Conservation (phyloP, 2,329 filamentous ascomycete genomes). For the Colletotrichum melonis region DNA sequence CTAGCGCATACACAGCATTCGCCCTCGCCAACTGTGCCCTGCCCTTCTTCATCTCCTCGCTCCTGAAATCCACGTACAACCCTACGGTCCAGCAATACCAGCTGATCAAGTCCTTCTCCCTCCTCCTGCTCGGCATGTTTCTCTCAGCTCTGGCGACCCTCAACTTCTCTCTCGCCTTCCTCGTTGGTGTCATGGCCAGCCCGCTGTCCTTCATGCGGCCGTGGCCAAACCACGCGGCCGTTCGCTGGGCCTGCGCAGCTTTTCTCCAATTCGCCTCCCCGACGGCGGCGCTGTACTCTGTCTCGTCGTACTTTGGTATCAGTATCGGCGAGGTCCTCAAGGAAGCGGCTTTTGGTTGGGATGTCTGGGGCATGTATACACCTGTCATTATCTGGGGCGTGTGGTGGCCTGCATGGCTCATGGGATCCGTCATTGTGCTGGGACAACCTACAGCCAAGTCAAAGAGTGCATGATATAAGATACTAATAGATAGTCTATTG, state of each 20-base stretch:
- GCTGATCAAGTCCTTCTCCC: slow-evolving; percentile 88
- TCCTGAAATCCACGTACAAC: slow-evolving; percentile 62
- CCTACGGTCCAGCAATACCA: slow-evolving; percentile 77
- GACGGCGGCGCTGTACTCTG: slow-evolving; percentile 63
- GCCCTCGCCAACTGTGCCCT: slow-evolving; percentile 64
- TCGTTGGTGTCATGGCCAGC: slow-evolving; percentile 81
- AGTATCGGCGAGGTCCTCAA: slow-evolving; percentile 70
- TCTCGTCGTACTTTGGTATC: slow-evolving; percentile 53
- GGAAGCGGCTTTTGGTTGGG: slow-evolving; percentile 87
- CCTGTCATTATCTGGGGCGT: slow-evolving; percentile 92
- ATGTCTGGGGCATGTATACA: slow-evolving; percentile 90
- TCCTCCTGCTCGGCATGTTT: slow-evolving; percentile 92
- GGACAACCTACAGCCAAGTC: slow-evolving; percentile 42
- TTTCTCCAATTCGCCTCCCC: slow-evolving; percentile 73
- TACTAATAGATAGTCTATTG: too few relatives aligned
- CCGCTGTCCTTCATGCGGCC: slow-evolving; percentile 82
- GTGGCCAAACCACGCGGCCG: slow-evolving; percentile 50
- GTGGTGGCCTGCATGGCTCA: slow-evolving; percentile 94
- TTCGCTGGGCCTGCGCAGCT: slow-evolving; percentile 56
- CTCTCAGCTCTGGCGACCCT: slow-evolving; percentile 93
- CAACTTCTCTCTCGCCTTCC: slow-evolving; percentile 91
- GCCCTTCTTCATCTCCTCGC: slow-evolving; percentile 65
- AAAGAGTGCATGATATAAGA: neutral
- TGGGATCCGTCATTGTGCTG: slow-evolving; percentile 67
- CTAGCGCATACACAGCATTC: slow-evolving; percentile 67